Evolutionary conservation across 148 eudicot species (phyloP).

Genomic region (Talinum fruticosum): DNA sequence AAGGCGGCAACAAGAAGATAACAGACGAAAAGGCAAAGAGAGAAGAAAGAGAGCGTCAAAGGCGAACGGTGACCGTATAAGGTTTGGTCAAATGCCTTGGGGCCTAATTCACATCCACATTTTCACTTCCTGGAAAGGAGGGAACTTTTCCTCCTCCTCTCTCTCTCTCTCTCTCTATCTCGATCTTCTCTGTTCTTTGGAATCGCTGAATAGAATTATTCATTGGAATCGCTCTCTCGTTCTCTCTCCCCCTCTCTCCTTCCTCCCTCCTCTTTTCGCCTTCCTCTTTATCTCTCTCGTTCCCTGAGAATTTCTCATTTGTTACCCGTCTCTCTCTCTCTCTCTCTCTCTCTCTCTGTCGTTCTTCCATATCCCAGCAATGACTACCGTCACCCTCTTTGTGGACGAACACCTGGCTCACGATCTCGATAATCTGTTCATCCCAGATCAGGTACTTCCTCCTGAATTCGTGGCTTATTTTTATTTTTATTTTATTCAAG

Average conservation of each 20-base stretch:
- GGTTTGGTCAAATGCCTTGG: too few relatives aligned
- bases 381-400: conserved; percentile 29
- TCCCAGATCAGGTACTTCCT: conserved; percentile 23
- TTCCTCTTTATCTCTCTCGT: neutral
- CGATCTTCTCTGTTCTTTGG: neutral
- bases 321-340: neutral
- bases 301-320: neutral
- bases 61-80: too few relatives aligned
- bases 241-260: neutral
- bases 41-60: too few relatives aligned
- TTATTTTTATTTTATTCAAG: too few relatives aligned
- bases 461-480: too few relatives aligned
- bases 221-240: too few relatives aligned
- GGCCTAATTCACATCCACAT: conserved; percentile 1
- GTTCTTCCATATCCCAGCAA: conserved; percentile 8
- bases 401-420: conserved; percentile 6
- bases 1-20: too few relatives aligned
- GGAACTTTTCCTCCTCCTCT: neutral
- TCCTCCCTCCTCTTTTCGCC: neutral
- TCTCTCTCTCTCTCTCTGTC: neutral
- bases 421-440: conserved; percentile 8
- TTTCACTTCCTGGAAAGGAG: neutral
- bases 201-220: too few relatives aligned
- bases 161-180: neutral
- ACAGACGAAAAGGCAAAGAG: too few relatives aligned